Evolutionary conservation across 257 asterid genomes (phyloP), one percentile per base, ranked within the genome.

Genomic region (Vinca minor): DNA sequence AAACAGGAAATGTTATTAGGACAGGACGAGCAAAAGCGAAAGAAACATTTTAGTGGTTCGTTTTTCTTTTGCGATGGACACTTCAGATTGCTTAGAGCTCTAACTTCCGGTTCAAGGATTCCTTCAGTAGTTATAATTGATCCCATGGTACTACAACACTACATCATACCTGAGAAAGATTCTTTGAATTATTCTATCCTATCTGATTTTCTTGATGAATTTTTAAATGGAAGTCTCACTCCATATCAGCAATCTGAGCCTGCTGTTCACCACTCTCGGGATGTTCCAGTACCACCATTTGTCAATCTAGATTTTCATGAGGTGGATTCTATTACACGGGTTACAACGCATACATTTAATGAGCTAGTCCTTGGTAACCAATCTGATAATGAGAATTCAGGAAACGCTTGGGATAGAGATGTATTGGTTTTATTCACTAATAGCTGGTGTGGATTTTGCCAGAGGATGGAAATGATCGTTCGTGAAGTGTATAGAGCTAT

Each of bases 391-490:
- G 73, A 67, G 72, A 73, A 71, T 67, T 63, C 70, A 32, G 75
- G 73, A 57, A 73, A 69, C 66, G 70, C 88, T 47, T 74, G 82
- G 82, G 79, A 78, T 74, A 79, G 77, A 69, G 81, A 87, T 70
- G 84, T 82, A 52, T 71, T 92, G 74, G 93, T 92, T 74, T 94
- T 92, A 71, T 89, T 92, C 59, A 87, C 86, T 81, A 85, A 77
- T 61, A 77, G 70, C 78, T 92, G 96, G 96, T 92, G 98, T 81
- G 96, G 96, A 29, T 89, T 92, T 84, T 92, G 98, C 80, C 96
- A 84, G 78, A 84, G 96, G 82, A 85, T 84, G 95, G 96, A 92
- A 82, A 76, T 85, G 69, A 81, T 89, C 69, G 94, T 92, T 71
- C 98, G 96, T 70, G 98, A 92, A 85, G 95, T 84, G 62, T 77